A percentile compares a stretch with the other conserved stretches of the same genome.
Evolutionary conservation across 148 eudicot species (phyloP).

Genomic region (Fagopyrum tataricum): DNA sequence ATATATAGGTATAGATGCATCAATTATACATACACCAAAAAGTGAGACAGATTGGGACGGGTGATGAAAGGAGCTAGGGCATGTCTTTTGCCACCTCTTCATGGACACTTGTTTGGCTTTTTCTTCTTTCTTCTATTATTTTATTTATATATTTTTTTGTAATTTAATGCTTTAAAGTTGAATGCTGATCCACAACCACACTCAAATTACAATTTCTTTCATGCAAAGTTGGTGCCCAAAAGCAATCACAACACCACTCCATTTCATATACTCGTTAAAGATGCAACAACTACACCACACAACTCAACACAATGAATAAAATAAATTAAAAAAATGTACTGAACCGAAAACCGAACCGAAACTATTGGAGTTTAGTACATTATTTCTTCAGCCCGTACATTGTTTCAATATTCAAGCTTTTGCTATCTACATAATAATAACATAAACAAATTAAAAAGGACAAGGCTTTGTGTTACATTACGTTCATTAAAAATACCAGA

Average conservation of each 20-base stretch:
- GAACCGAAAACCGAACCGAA: not conserved
- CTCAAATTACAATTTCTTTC: slow-evolving; percentile 4
- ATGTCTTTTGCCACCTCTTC: slow-evolving; percentile 9
- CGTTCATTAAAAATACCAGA: not conserved
- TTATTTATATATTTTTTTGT: not conserved
- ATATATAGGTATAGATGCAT: not conserved
- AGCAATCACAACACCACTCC: not conserved
- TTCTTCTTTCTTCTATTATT: not conserved
- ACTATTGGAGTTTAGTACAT: slow-evolving; percentile 8
- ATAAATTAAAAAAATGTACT: not conserved
- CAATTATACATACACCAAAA: not conserved
- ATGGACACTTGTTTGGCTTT: slow-evolving; percentile 11
- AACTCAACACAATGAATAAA: no score
- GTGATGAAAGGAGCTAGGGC: not conserved
- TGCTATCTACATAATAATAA: slow-evolving; percentile 1
- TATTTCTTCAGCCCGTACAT: not conserved
- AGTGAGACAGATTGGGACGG: slow-evolving; percentile 5
- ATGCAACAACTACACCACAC: not conserved
- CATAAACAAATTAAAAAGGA: not conserved
- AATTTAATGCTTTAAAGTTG: slow-evolving; percentile 2
- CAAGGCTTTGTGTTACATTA: not conserved
- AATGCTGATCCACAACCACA: slow-evolving; percentile 9
- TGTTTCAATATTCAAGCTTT: slow-evolving; percentile 2
- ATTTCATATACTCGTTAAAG: not conserved
- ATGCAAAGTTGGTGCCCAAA: slow-evolving; percentile 4